Conservation (phyloP, 768 basidiomycete species). For the Flagelloscypha sp. region DNA sequence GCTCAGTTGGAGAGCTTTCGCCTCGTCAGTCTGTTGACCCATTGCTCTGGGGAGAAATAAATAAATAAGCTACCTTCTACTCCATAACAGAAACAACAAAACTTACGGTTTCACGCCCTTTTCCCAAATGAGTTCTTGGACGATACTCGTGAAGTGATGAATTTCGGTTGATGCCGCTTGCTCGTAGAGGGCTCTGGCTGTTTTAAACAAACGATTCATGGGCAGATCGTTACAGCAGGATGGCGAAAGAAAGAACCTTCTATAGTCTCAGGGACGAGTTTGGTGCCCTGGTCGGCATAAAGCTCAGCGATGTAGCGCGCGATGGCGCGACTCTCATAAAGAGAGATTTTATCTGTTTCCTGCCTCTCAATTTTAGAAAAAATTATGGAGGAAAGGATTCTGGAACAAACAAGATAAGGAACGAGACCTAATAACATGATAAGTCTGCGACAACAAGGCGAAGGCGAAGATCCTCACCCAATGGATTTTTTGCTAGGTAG, state of each 20-base stretch:
- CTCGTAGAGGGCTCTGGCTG: slow-evolving; percentile 34
- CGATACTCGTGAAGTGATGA: slow-evolving; percentile 41
- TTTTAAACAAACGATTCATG: slow-evolving; percentile 20
- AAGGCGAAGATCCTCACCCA: too few relatives aligned
- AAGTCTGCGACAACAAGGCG: too few relatives aligned
- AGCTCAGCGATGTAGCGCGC: slow-evolving; percentile 49
- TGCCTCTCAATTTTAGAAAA: slow-evolving; percentile 8
- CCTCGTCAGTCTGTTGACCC: slow-evolving; percentile 17
- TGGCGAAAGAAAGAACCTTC: too few relatives aligned
- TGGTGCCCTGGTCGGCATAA: slow-evolving; percentile 40
- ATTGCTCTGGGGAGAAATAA: slow-evolving; percentile 4
- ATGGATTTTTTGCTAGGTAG: slow-evolving; percentile 47
- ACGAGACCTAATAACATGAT: too few relatives aligned
- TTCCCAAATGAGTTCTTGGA: slow-evolving; percentile 32
- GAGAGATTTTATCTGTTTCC: slow-evolving; percentile 51
- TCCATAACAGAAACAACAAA: too few relatives aligned
- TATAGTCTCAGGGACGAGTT: slow-evolving; percentile 39
- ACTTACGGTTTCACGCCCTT: slow-evolving; percentile 44
- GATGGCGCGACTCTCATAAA: slow-evolving; percentile 61
- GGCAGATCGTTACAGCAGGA: too few relatives aligned
- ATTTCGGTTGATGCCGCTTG: slow-evolving; percentile 45
- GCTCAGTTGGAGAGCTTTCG: slow-evolving; percentile 16
- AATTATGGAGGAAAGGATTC: background rate
- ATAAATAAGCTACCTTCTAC: too few relatives aligned
- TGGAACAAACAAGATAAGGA: background rate